These are phyloP conservation scores for Leptodontidium sp. DNA, from an alignment of 2,329 filamentous ascomycete species.

Conservation along the genomic window DNA sequence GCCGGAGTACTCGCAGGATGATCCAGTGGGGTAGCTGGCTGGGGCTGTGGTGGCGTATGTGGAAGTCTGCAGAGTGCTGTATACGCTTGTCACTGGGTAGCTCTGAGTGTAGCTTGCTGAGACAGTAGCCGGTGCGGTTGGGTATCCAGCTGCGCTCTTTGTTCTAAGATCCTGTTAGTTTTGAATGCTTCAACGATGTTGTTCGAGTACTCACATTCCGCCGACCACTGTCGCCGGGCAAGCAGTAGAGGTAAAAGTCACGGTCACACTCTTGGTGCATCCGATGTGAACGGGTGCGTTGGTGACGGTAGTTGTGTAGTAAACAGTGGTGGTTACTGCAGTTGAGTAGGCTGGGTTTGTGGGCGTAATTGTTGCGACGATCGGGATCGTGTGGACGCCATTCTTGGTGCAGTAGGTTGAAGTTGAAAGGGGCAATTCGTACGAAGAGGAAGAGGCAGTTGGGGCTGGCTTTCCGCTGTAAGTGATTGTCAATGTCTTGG, in stretches of 20 bases:
- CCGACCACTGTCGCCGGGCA: slow-evolving; percentile 9
- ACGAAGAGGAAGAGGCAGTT: neutral
- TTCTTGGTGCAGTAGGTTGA: slow-evolving; percentile 21
- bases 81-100: neutral
- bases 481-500: slow-evolving; percentile 19
- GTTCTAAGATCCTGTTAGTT: neutral
- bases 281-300: slow-evolving; percentile 20
- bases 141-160: slow-evolving; percentile 2
- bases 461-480: slow-evolving; percentile 13
- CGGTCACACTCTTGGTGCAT: slow-evolving; percentile 17
- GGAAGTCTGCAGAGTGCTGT: slow-evolving; percentile 7
- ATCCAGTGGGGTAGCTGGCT: slow-evolving; percentile 5
- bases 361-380: slow-evolving; percentile 17
- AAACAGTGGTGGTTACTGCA: slow-evolving; percentile 19
- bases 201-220: slow-evolving; percentile 14
- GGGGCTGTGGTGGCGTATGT: neutral
- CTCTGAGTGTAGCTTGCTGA: slow-evolving; percentile 5
- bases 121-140: slow-evolving; percentile 5
- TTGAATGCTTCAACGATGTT: neutral
- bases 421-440: slow-evolving; percentile 12
- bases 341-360: slow-evolving; percentile 10
- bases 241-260: slow-evolving; percentile 20
- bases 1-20: slow-evolving; percentile 20
- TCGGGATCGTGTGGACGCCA: slow-evolving; percentile 22
- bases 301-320: slow-evolving; percentile 24